Evolutionary conservation across 345 rosid species (phyloP).

Genomic region (Corchorus olitorius): DNA sequence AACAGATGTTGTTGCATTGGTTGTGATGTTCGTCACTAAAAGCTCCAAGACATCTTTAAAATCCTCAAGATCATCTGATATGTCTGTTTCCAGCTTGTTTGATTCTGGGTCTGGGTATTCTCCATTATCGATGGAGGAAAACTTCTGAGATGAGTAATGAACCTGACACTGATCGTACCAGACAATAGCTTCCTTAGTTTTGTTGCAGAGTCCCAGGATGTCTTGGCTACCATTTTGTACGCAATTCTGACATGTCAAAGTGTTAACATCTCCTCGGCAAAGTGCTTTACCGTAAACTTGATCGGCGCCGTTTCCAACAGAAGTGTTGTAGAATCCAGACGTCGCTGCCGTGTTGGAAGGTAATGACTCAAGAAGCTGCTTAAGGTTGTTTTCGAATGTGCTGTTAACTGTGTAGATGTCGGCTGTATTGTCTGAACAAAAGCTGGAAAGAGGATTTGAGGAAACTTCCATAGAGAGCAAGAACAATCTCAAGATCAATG

Average conservation of each 20-base stretch:
- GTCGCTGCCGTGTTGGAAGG: background rate
- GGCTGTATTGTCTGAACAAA: background rate
- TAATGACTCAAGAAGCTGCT: background rate
- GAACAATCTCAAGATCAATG: background rate
- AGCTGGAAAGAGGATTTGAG: background rate
- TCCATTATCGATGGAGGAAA: constrained; percentile 24
- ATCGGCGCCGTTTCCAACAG: background rate
- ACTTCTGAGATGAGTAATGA: constrained; percentile 31
- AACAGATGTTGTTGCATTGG: constrained; percentile 17
- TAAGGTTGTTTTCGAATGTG: constrained; percentile 11
- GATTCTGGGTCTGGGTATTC: constrained; percentile 20
- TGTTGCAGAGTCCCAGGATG: constrained; percentile 22
- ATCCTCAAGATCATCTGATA: constrained; percentile 23
- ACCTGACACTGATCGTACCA: constrained; percentile 46
- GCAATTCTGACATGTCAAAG: constrained; percentile 29
- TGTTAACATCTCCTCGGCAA: background rate
- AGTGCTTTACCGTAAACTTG: background rate
- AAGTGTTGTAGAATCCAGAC: constrained; percentile 2
- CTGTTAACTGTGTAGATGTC: constrained; percentile 5
- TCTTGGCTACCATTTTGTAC: constrained; percentile 26
- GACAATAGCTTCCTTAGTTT: constrained; percentile 24
- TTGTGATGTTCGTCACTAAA: constrained; percentile 27
- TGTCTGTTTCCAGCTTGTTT: constrained; percentile 8
- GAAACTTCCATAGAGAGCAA: background rate
- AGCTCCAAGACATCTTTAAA: constrained; percentile 12